These are phyloP conservation scores for Dryadomyces sulphureus DNA, from an alignment of 2,329 filamentous ascomycete genomes.

Conservation along the genomic window DNA sequence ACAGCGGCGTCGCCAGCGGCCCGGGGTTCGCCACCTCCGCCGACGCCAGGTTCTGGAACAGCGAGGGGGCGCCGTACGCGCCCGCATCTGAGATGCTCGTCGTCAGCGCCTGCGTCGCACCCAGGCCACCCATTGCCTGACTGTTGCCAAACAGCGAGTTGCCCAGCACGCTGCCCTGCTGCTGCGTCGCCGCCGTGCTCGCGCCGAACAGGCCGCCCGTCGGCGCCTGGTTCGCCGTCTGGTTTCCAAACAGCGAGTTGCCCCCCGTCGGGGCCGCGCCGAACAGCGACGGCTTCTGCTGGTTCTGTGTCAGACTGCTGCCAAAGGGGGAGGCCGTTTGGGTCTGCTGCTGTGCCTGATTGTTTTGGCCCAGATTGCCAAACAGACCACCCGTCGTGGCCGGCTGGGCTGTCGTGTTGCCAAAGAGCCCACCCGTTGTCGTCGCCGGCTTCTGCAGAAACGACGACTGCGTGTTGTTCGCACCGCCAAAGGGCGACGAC, in stretches of 20 bases:
- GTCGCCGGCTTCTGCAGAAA: conserved; percentile 27
- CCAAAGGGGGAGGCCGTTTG: conserved; percentile 29
- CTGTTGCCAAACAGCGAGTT: conserved; percentile 43
- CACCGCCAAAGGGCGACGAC: conserved; percentile 4
- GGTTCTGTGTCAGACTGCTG: conserved; percentile 28
- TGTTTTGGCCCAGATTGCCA: conserved; percentile 22
- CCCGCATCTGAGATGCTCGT: conserved; percentile 72
- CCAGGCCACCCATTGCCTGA: conserved; percentile 25
- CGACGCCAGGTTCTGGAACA: conserved; percentile 61
- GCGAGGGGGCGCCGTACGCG: conserved; percentile 76
- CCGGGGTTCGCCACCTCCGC: conserved; percentile 59
- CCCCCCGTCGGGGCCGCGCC: conserved; percentile 28
- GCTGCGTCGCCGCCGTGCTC: conserved; percentile 32
- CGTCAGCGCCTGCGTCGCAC: conserved; percentile 51
- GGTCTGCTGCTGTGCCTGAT: conserved; percentile 20
- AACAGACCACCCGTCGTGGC: conserved; percentile 32
- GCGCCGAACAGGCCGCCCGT: conserved; percentile 29
- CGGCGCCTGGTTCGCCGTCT: conserved; percentile 22
- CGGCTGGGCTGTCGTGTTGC: conserved; percentile 18
- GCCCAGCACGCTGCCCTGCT: conserved; percentile 28
- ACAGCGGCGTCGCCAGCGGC: conserved; percentile 80
- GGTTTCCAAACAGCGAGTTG: conserved; percentile 39
- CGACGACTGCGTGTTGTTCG: conserved; percentile 1
- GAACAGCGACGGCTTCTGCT: conserved; percentile 42
- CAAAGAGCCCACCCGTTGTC: conserved; percentile 32